These are phyloP conservation scores for Pichia sp. DNA, from an alignment of 1,139 yeast species.

Conservation along the genomic window DNA sequence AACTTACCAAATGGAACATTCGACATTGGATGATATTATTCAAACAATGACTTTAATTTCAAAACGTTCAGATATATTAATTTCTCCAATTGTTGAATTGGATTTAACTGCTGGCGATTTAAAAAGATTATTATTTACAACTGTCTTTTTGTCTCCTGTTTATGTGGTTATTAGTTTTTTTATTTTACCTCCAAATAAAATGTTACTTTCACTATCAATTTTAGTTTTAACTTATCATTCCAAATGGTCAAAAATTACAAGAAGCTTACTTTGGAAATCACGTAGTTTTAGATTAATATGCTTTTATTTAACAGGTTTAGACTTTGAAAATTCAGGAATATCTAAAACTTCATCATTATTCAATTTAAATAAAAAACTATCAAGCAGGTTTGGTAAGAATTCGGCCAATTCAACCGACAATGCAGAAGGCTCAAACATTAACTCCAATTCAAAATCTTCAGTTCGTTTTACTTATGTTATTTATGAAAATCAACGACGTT, in stretches of 20 bases:
- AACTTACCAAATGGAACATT: slow-evolving; percentile 54
- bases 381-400: slow-evolving; percentile 16
- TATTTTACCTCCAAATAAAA: slow-evolving; percentile 63
- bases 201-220: slow-evolving; percentile 55
- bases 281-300: slow-evolving; percentile 61
- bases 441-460: slow-evolving; percentile 35
- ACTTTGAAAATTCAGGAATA: slow-evolving; percentile 53
- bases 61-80: slow-evolving; percentile 66
- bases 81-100: slow-evolving; percentile 69
- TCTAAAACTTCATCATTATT: slow-evolving; percentile 28
- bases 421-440: slow-evolving; percentile 11
- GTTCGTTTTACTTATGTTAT: slow-evolving; percentile 86
- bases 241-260: slow-evolving; percentile 70
- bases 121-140: slow-evolving; percentile 72
- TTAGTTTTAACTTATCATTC: slow-evolving; percentile 80
- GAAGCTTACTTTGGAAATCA: slow-evolving; percentile 80
- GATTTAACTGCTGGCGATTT: slow-evolving; percentile 72
- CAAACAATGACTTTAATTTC: slow-evolving; percentile 72
- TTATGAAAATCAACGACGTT: slow-evolving; percentile 93
- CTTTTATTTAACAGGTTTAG: slow-evolving; percentile 82
- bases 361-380: slow-evolving; percentile 33
- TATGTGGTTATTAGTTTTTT: slow-evolving; percentile 66
- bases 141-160: slow-evolving; percentile 77
- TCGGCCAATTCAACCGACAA: not conserved
- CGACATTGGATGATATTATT: slow-evolving; percentile 87